Evolutionary conservation across 345 rosid species (phyloP).

Genomic region (Citrus australasica): DNA sequence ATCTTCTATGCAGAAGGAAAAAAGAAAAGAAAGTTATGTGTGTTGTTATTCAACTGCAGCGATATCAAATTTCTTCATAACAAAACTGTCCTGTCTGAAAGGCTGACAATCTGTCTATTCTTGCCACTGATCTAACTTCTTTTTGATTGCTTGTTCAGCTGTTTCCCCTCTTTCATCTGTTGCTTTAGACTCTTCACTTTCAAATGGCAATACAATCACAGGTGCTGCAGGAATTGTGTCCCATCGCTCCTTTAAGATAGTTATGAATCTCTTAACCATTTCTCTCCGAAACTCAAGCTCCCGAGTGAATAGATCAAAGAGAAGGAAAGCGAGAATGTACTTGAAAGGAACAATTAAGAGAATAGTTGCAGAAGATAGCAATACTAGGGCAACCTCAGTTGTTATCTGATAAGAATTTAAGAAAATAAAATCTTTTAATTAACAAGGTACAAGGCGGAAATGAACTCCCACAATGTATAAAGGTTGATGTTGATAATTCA

Average conservation of each 20-base stretch:
- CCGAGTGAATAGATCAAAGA: constrained; percentile 76
- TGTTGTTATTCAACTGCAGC: neutral
- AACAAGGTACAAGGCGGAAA: neutral
- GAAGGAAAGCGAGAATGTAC: constrained; percentile 58
- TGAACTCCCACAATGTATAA: neutral
- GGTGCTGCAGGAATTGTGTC: constrained; percentile 80
- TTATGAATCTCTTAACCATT: constrained; percentile 62
- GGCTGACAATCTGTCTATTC: constrained; percentile 14
- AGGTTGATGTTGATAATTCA: neutral
- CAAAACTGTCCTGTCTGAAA: constrained; percentile 12
- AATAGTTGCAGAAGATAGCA: constrained; percentile 56
- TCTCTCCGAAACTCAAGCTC: constrained; percentile 82
- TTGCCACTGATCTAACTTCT: constrained; percentile 23
- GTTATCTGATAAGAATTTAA: constrained; percentile 51
- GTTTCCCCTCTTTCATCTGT: constrained; percentile 31
- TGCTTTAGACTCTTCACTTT: constrained; percentile 38
- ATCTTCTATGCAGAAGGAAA: neutral
- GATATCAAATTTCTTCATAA: neutral
- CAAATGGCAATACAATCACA: constrained; percentile 71
- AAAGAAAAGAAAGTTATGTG: neutral
- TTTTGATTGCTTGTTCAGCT: constrained; percentile 31
- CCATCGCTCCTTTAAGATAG: constrained; percentile 79
- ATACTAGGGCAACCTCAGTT: constrained; percentile 66
- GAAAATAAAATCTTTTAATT: neutral
- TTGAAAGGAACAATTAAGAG: constrained; percentile 79